Evolutionary conservation across 257 asterid species (phyloP), one percentile per base, ranked within the genome.

Genomic region (Solanum clarkiae): DNA sequence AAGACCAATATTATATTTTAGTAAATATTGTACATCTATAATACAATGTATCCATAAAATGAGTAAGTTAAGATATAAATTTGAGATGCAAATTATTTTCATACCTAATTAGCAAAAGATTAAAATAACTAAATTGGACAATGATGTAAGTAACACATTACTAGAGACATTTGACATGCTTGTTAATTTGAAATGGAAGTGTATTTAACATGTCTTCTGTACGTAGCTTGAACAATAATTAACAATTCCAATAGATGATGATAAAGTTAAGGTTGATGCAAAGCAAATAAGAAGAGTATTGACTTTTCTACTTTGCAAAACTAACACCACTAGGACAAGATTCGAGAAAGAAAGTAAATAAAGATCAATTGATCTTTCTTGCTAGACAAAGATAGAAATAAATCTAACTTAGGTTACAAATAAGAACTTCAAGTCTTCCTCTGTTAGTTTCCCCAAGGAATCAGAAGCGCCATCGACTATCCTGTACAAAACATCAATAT

Each of bases 381-480:
- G 14, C 24, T 75, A 40, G 51, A 75, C 45, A 15, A 24, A 49
- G 24, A 75, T 14, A 4, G 14, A 15, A 75, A 49, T 24, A 32
- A 12, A 32, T 32, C 4, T 75, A 54, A 24, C 15, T 40, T 80
- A 94, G 71, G 92, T 92, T 84, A 86, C 92, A 85, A 95, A 95
- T 74, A 95, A 92, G 89, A 93, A 96, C 85, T 85, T 92, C 90
- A 96, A 42, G 91, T 96, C 98, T 22, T 92, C 98, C 89, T 93
- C 98, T 0, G 97, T 91, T 12, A 96, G 89, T 86, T 93, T 96
- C 14, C 95, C 94, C 42, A 93, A 84, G 62, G 97, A 97, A 85
- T 93, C 95, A 0, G 95, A 85, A 82, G 91, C 89, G 56, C 98
- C 98, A 85, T 97, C 95, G 11, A 94, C 94, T 79, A 94, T 95